Base-by-base conservation (phyloP, 2,329 filamentous ascomycete species). In the Chrysoporthe austroafricana region DNA sequence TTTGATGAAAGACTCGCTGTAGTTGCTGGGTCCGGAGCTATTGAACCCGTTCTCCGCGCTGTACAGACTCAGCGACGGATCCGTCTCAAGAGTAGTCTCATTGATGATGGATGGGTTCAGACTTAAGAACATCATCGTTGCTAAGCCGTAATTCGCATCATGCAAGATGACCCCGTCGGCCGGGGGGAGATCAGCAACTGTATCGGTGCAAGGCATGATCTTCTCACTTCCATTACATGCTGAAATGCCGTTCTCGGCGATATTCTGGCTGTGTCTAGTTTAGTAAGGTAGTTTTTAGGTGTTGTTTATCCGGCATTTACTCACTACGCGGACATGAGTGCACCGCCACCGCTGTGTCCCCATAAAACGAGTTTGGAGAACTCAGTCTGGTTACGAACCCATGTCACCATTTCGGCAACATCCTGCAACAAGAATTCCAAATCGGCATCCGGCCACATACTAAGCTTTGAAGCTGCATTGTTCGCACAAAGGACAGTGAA, bases 151-250 rank as follows among this genome's bases (percentile, higher is more conserved):
- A 56, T 71, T 72, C 7, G 71, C 64, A 21, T 66, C 64, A 58
- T 56, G 46, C 11, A 63, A 39, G 34, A 72, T 70, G 2, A 71
- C 44, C 3, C 69, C 70, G 21, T 72, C 71, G 3, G 70, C 71
- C 16, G 70, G 58, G 11, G 48, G 39, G 26, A 72, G 70, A 18
- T 44, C 60, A 3, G 42, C 69, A 48, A 72, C 36, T 7, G 52
- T 60, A 39, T 65, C 59, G 3, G 68, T 67, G 59, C 71, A 73
- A 2, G 66, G 70, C 32, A 68, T 69, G 63, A 72, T 66, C 66
- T 73, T 73, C 63, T 70, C 71, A 4, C 64, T 42, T 6, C 71
- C 69, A 34, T 70, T 64, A 59, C 70, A 72, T 9, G 71, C 71
- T 11, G 62, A 44, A 5, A 66, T 56, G 11, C 70, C 71, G 52